Evolutionary conservation across 805 yeast genomes (phyloP), one percentile per base, ranked within the genome.

Genomic region (Candida montana): DNA sequence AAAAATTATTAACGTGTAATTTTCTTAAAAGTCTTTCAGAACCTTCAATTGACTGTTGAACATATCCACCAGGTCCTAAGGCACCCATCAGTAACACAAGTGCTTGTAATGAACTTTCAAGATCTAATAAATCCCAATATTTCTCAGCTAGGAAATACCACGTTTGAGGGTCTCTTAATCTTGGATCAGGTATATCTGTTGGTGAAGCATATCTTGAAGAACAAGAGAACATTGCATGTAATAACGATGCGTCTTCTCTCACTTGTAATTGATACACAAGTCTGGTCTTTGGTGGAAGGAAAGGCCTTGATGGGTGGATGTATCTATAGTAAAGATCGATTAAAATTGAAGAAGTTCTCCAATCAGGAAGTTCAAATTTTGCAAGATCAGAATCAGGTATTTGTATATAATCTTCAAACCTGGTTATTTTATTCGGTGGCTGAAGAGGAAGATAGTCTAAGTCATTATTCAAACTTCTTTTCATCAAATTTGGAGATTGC

Each of bases 311-410:
- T 7, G 67, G 61, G 39, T 69, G 65, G n/a, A 64, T 57, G 48
- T 69, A 71, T 31, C 67, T 53, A 49, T 67, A 71, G 46, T 59
- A 71, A 7, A 68, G 44, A 39, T 68, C 71, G 31, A 70, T 51
- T 32, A 70, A 46, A 3, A 52, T 44, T 29, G 55, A 56, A 2
- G 67, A 54, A 1, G 62, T 59, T 33, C 49, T 44, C 60, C 64
- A 59, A 29, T 58, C 44, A 4, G 76, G 76, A 7, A 71, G 50
- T 7, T 67, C 71, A 33, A 58, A 55, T 28, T 46, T 45, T 9
- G 46, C 52, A 7, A 68, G 48, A 20, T 61, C 63, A 11, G 52
- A 50, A 30, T 63, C 63, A 1, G 62, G 49, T 8, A 67, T 47
- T 2, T 33, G 21, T 23, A 55, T 53, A 21, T 32, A 48, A 3